Evolutionary conservation across 2,329 filamentous ascomycete species (phyloP), one percentile per base, ranked within the genome.

Genomic region (Aspergillus sp.): DNA sequence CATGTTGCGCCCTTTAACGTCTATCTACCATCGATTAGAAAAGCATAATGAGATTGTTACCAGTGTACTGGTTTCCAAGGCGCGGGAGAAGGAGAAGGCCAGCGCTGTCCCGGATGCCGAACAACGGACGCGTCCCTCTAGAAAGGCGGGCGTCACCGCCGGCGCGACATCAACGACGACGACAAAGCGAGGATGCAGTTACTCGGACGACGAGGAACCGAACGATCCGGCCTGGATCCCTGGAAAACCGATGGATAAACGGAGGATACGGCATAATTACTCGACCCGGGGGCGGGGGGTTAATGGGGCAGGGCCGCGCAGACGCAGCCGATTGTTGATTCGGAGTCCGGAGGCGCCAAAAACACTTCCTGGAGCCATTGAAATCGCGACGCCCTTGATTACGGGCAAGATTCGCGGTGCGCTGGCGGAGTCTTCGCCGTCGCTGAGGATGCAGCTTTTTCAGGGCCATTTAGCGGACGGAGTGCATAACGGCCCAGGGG

Each of bases 321-420:
- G 59, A 47, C 70, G 69, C 41, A 66, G 62, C 21, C 64, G 73
- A 50, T 56, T 75, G 35, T 67, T 70, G 8, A 62, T 75, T 25
- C 66, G 66, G 40, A 77, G 74, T 43, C 75, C 75, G 0, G 73
- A 77, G 55, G 50, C 63, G 9, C 64, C 63, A 41, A 72, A 66
- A 52, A 70, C 68, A 21, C 60, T 76, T 14, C 76, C 75, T 15
- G 76, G 75, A 3, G 74, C 75, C 31, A 75, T 78, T 57, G 71
- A 76, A 46, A 69, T 78, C 43, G 73, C 75, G 31, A 78, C 76
- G 25, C 76, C 75, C 14, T 62, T 77, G 63, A 76, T 78, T 57
- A 72, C 69, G 1, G 75, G 75, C 8, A 75, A 68, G 52, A 46
- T 60, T 53, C 66, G 65, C 56, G 62, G 68, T 46, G 53, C 55